Base-by-base conservation (phyloP, 352 stramenopile species). In the Pythium rishiriense region DNA sequence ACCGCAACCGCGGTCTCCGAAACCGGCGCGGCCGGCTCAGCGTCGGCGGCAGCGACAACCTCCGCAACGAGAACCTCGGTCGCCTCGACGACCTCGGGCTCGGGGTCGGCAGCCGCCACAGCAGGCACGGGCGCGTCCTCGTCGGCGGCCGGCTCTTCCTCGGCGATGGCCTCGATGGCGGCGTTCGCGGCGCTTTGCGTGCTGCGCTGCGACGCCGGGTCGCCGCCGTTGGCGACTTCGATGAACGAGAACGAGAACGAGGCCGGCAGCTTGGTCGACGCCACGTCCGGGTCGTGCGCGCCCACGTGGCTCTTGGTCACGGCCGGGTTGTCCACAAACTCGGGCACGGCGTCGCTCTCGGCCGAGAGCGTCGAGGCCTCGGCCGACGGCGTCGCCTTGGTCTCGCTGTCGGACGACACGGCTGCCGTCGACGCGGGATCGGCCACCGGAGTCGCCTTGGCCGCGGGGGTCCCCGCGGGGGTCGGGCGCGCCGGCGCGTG, bases 191-290 rank as follows among this genome's bases (percentile, higher is more conserved):
- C 45, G 33, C 47, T 64, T 21, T 62, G 22, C 19, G 42, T 56
- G 45, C 26, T 64, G 43, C 41, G 29, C 61, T 57, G 41, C 33
- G 42, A 61, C 10, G 33, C 6, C 24, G 53, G 54, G 28, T 69
- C 54, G 37, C 62, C 42, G n/a, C 62, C 83, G 35, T 14, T 14
- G 14, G 43, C 54, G 8, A 83, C 72, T 57, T 90, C 77, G 54
- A 90, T 90, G 63, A 88, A 90, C 35, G 81, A 90, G 66, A 90
- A 90, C 11, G 78, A 83, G 57, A 90, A 90, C 61, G 73, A 77
- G 53, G 72, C 70, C 33, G 63, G 63, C 24, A 70, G 31, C 50
- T 70, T 70, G 39, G 55, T 70, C 15, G 48, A 62, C 28, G 49
- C 56, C 5, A 53, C 54, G 46, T 64, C 24, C 37, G 37, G 37